A percentile compares a stretch with the other conserved stretches of the same genome.
Conservation (phyloP, 768 basidiomycete species). For the Leucosporidium scottii region DNA sequence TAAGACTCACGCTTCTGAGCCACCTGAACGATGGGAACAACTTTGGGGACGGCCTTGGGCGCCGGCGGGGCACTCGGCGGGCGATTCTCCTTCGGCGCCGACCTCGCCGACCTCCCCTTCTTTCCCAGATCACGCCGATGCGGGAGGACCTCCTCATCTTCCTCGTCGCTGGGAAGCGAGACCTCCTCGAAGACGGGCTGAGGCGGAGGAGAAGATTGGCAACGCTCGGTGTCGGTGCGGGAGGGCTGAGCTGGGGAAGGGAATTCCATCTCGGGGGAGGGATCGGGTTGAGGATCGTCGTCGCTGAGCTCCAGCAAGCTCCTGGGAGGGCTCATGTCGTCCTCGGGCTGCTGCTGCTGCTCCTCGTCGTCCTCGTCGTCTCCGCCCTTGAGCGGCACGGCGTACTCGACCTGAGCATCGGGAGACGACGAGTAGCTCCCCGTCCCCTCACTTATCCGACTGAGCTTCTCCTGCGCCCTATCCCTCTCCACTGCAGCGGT, state of each 20-base stretch:
- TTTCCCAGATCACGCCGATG: no score
- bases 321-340: not conserved
- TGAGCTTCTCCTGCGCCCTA: not conserved
- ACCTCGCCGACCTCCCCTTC: no score
- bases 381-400: not conserved
- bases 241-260: not conserved
- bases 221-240: no score
- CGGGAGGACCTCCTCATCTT: not conserved
- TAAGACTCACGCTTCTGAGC: not conserved
- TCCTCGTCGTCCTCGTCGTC: not conserved
- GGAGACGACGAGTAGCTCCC: not conserved
- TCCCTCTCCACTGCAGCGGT: slow-evolving; percentile 1
- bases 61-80: not conserved
- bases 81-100: not conserved
- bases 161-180: not conserved
- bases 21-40: not conserved
- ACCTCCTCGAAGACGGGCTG: not conserved
- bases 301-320: not conserved
- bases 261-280: not conserved
- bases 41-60: not conserved
- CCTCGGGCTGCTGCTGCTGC: not conserved
- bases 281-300: not conserved
- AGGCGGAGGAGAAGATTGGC: not conserved
- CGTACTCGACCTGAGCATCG: not conserved
- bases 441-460: not conserved